Evolutionary conservation across 495 filamentous ascomycete genomes (phyloP), one percentile per base, ranked within the genome.

Genomic region (Aspergillus avenaceus): DNA sequence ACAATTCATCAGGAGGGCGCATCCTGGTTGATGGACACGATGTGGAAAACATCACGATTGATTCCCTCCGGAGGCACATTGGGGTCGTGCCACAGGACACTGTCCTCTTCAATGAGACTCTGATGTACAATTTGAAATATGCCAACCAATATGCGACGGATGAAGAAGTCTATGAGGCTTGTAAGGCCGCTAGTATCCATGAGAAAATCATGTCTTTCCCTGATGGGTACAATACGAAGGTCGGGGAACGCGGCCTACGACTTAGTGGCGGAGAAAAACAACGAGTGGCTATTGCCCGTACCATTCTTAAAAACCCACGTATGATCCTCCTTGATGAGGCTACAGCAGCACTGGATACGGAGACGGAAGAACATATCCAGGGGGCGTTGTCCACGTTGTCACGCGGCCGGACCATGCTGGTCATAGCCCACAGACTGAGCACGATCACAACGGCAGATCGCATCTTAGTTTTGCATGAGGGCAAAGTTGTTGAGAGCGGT

Each of bases 71-170:
- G 47, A 78, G 78, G 37, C 85, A 88, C 59, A 96, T 97, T 60
- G 93, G 93, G 25, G 93, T 98, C 44, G 93, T 98, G 16, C 93
- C 93, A 8, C 93, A 98, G 65, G 93, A 98, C 59, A 96, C 91
- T 1, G 84, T 96, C 9, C 75, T 98, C 42, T 98, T 98, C 79
- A 97, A 98, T 64, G 93, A 97, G 67, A 87, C 87, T 0, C 66
- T 98, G 47, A 96, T 97, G 93, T 89, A 97, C 71, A 98, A 98
- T 59, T 72, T 98, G 47, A 88, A 85, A 67, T 98, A 98, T 63
- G 95, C 95, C 36, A 95, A 95, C 64, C 90, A 87, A 26, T 61
- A 76, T 27, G 92, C 86, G 12, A 86, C 87, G 0, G 87, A 97
- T 51, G 91, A 92, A 55, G 84, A 96, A 25, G 86, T 98, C 3